Percentiles rank a stretch among this genome's conserved stretches.
These are phyloP conservation scores for Diplotaxis tenuifolia DNA, from an alignment of 345 rosid species.

Conservation along the genomic window DNA sequence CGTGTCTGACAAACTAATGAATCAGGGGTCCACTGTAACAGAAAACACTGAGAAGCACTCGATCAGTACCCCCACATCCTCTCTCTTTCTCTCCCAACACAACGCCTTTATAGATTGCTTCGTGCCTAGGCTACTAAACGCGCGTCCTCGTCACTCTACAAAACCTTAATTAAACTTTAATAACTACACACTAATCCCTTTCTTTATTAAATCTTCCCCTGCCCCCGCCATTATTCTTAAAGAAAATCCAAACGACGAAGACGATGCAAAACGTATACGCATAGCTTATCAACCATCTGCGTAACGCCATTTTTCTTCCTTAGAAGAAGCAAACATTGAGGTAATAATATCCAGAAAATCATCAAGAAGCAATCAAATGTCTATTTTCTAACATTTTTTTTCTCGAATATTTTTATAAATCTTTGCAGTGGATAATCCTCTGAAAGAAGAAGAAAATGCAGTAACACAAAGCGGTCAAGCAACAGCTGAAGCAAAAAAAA, in stretches of 20 bases:
- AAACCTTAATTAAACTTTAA: background rate
- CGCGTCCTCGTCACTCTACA: slow-evolving; percentile 34
- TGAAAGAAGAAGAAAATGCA: slow-evolving; percentile 13
- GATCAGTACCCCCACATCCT: background rate
- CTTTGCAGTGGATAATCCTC: background rate
- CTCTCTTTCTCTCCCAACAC: background rate
- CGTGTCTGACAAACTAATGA: slow-evolving; percentile 30
- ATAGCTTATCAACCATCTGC: background rate
- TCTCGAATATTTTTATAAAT: background rate
- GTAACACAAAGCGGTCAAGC: slow-evolving; percentile 39
- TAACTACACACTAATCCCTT: background rate
- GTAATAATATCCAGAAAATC: background rate
- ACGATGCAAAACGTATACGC: slow-evolving; percentile 21
- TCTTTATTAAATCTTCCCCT: background rate
- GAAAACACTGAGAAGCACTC: slow-evolving; percentile 2
- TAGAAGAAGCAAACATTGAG: background rate
- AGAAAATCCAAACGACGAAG: slow-evolving; percentile 4
- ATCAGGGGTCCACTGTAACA: slow-evolving; percentile 25
- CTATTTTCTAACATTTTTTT: background rate
- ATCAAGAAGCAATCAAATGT: background rate
- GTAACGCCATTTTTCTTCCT: slow-evolving; percentile 9
- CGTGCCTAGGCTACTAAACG: slow-evolving; percentile 21
- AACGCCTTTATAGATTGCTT: slow-evolving; percentile 31
- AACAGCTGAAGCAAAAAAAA: slow-evolving; percentile 11
- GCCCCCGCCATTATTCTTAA: slow-evolving; percentile 2